Evolutionary conservation across 2,329 filamentous ascomycete genomes (phyloP).

Genomic region (Ascochyta lentis): DNA sequence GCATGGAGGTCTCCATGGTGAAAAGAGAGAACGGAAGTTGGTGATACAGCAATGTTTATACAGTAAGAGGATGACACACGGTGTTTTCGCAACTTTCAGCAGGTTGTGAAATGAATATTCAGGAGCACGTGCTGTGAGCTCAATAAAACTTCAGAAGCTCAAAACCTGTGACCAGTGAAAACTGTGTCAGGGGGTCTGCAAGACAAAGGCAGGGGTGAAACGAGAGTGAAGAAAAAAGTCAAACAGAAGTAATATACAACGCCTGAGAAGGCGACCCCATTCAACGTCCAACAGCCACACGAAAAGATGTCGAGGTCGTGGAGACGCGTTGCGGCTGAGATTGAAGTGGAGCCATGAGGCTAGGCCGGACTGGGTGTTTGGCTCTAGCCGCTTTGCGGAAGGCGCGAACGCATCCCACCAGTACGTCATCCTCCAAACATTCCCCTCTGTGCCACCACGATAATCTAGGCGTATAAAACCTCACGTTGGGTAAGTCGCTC

Average conservation of each 20-base stretch:
- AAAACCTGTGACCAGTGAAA: neutral
- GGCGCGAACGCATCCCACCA: constrained; percentile 5
- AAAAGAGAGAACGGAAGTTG: neutral
- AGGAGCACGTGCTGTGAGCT: constrained; percentile 11
- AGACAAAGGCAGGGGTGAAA: constrained; percentile 2
- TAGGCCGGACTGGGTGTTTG: constrained; percentile 2
- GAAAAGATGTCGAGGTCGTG: constrained; percentile 8
- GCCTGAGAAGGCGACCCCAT: constrained; percentile 9
- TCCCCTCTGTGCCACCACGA: constrained; percentile 14
- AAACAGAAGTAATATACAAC: constrained; percentile 14
- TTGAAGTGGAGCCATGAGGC: constrained; percentile 5
- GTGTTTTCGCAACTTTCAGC: neutral
- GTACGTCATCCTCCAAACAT: constrained; percentile 17
- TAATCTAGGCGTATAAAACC: constrained; percentile 19
- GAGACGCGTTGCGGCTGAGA: constrained; percentile 17
- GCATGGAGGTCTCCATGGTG: constrained; percentile 6
- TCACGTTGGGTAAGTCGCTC: neutral
- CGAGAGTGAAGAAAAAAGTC: neutral
- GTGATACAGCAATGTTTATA: neutral
- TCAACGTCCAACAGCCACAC: neutral
- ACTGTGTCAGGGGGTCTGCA: neutral
- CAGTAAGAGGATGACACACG: neutral
- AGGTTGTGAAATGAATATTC: neutral
- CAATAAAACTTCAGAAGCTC: constrained; percentile 7
- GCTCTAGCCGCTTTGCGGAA: constrained; percentile 6